Base-by-base conservation (phyloP, 352 stramenopile species). In the Phytopythium mirpurense region DNA sequence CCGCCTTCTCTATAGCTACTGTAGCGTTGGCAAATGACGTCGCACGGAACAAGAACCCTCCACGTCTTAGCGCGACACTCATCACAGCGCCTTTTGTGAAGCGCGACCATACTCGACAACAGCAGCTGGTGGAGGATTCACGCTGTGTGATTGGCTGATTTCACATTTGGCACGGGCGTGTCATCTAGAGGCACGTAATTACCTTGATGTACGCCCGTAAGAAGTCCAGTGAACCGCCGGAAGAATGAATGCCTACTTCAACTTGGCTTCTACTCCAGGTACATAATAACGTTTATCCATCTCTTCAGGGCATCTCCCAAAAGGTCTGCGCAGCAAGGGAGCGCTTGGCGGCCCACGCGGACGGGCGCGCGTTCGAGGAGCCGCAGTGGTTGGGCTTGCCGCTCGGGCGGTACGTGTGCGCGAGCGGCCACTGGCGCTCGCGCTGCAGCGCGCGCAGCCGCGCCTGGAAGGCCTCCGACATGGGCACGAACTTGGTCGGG, bases 291-390 rank as follows among this genome's bases (percentile, higher is more conserved):
- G n/a, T n/a, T n/a, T n/a, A n/a, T n/a, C n/a, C n/a, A n/a, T n/a
- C n/a, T n/a, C n/a, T n/a, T 51, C 27, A 51, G 24, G 58, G 32
- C 47, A 60, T n/a, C n/a, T 76, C 67, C 68, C 68, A 76, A 46
- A 76, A 76, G 2, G 64, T 76, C 35, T 49, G 61, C 32, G 7
- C 43, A 9, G 49, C 61, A 18, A 54, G 29, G 9, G 65, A 71
- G 56, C 68, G 68, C 57, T 68, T 70, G 44, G 60, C 60, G 23
- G 67, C 67, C 67, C 67, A 74, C 31, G 47, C 47, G 0, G 72
- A 88, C 34, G 72, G 70, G 14, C 73, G 81, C 14, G 66, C 56
- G 51, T 82, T 83, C 23, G 51, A 74, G 61, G 74, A 53, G 5
- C 70, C 68, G 40, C 57, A 61, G 57, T 51, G 60, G 57, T 83